Percentiles rank a stretch among this genome's conserved stretches.
These are phyloP conservation scores for Eragrostis tef DNA, from an alignment of 202 grass and related monocot species.

Conservation along the genomic window DNA sequence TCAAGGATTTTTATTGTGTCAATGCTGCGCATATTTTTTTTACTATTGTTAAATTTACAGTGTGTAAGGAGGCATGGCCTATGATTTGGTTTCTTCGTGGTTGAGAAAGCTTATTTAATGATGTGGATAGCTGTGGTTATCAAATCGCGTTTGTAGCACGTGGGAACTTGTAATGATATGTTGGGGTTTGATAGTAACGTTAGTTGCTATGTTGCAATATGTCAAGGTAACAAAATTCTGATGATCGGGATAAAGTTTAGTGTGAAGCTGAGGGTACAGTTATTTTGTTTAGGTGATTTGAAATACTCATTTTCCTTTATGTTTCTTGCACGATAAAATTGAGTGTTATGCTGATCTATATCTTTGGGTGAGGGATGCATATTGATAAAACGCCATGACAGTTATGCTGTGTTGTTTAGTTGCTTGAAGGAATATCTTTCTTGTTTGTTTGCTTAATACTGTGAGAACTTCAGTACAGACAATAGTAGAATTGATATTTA, in stretches of 20 bases:
- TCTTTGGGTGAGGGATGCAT: neutral
- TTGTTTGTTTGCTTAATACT: neutral
- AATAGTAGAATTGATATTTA: neutral
- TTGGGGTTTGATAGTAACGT: neutral
- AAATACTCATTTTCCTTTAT: constrained; percentile 22
- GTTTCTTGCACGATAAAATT: neutral
- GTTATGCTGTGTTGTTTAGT: neutral
- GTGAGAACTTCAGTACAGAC: neutral
- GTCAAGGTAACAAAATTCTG: neutral
- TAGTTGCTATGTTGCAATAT: constrained; percentile 8
- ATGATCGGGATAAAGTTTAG: neutral
- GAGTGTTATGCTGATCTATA: neutral
- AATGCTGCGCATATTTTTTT: constrained; percentile 49
- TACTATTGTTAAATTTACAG: constrained; percentile 2
- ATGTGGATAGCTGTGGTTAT: constrained; percentile 1
- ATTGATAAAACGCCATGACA: neutral
- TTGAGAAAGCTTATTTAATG: constrained; percentile 11
- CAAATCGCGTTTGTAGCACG: neutral
- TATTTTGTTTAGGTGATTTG: neutral
- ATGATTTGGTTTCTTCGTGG: neutral
- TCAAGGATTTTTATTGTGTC: no score
- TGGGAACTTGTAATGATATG: neutral
- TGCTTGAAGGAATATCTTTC: neutral
- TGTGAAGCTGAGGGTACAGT: neutral
- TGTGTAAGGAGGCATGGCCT: neutral